Conservation (phyloP, 495 filamentous ascomycete species). For the Penicillium macrosclerotiorum region DNA sequence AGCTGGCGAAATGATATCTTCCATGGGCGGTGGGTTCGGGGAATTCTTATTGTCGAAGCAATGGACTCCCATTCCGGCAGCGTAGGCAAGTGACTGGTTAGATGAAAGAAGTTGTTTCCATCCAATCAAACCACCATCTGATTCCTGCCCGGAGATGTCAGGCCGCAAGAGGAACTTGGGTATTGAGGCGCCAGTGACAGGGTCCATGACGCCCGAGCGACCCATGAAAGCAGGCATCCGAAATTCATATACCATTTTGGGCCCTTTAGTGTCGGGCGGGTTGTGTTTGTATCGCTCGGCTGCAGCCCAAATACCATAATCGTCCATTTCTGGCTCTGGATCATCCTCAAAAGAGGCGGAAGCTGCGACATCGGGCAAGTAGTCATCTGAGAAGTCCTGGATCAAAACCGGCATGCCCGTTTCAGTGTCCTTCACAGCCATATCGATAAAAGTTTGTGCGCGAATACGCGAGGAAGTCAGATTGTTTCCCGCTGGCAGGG, state of each 20-base stretch:
- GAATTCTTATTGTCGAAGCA: conserved; percentile 36
- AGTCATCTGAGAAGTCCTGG: conserved; percentile 44
- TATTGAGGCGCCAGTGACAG: conserved; percentile 31
- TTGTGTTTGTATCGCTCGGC: conserved; percentile 26
- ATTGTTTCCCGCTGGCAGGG: conserved; percentile 45
- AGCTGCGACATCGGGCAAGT: conserved; percentile 38
- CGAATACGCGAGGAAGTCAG: conserved; percentile 47
- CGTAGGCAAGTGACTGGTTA: conserved; percentile 41
- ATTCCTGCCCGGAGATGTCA: conserved; percentile 43
- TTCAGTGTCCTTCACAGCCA: conserved; percentile 45
- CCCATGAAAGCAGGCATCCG: conserved; percentile 48
- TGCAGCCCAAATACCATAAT: conserved; percentile 35
- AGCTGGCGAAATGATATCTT: conserved; percentile 36
- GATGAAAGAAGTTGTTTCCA: conserved; percentile 48
- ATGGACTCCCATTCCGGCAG: conserved; percentile 38
- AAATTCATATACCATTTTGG: conserved; percentile 41
- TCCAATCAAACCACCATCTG: conserved; percentile 43
- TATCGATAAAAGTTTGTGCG: conserved; percentile 50
- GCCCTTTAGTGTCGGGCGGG: conserved; percentile 27
- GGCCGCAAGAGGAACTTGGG: conserved; percentile 45
- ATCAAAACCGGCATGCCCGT: conserved; percentile 41
- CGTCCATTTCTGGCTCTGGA: conserved; percentile 36
- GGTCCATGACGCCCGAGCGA: conserved; percentile 30
- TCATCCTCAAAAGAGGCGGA: conserved; percentile 33
- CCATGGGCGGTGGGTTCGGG: conserved; percentile 17